Evolutionary conservation across 371 early-diverging fungal species (phyloP), one percentile per base, ranked within the genome.

Genomic region (Lichtheimia ornata): DNA sequence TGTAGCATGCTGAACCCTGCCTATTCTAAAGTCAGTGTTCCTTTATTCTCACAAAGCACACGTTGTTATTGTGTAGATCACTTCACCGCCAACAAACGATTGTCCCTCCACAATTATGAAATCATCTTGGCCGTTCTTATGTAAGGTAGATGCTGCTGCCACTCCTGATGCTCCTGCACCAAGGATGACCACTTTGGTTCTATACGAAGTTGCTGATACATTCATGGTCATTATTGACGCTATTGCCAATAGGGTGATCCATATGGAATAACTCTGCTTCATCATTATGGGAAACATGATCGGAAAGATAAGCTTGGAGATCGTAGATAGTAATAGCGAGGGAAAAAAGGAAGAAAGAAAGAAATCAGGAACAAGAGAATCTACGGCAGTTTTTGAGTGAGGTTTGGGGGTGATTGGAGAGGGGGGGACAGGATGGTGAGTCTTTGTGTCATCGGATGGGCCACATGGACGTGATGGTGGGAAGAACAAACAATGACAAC

Each of bases 161-260:
- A 81, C 66, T 7, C 81, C 81, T n/a, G 74, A 56, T 9, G 72
- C 78, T 44, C 81, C 81, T 12, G 74, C 81, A 9, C 81, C 81
- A 24, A 81, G 50, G 24, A 81, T 74, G 11, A 69, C 66, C 0
- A 81, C 74, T 51, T 75, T 68, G 40, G 74, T 75, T 17, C 24
- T 52, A 24, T 53, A 50, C 5, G 17, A 52, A n/a, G 14, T 20
- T 20, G 22, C 17, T n/a, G 43, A 20, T 42, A 42, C 4, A 17
- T 52, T 30, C 44, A 25, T 42, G 30, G 27, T 11, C 27, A 54
- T 20, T 25, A 57, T 50, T 12, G 13, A 18, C n/a, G 24, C 22
- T 20, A 50, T 9, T 35, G 35, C 35, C 11, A 35, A 9, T 35
- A 35, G 11, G 11, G 9, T 35, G 11, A 35, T 11, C 35, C 35